These are phyloP conservation scores for Saccharum officinarum DNA, from an alignment of 176 grass and related monocot genomes.

Conservation along the genomic window DNA sequence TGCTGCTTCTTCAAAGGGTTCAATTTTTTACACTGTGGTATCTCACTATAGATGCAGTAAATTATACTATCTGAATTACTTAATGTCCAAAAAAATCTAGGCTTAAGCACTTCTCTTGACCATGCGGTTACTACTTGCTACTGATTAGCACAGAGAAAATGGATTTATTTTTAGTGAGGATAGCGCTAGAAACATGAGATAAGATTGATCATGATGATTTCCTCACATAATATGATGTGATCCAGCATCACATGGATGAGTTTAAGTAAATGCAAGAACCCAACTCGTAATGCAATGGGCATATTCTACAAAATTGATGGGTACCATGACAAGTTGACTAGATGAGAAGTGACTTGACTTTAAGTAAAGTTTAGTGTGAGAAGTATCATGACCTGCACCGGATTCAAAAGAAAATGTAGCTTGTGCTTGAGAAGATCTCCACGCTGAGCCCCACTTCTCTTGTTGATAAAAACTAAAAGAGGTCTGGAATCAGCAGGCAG, in stretches of 20 bases:
- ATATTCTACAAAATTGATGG: background rate
- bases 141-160: background rate
- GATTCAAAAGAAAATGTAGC: constrained; percentile 80
- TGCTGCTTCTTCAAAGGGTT: background rate
- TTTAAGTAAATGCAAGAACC: background rate
- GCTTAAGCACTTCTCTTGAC: background rate
- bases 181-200: background rate
- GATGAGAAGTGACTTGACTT: background rate
- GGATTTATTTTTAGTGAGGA: background rate
- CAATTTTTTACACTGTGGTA: background rate
- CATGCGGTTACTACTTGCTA: background rate
- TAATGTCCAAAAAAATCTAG: background rate
- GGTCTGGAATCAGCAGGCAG: constrained; percentile 73
- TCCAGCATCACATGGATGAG: background rate
- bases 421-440: constrained; percentile 65
- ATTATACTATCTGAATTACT: background rate
- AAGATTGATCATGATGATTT: background rate
- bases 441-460: constrained; percentile 72
- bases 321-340: background rate
- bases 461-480: constrained; percentile 84
- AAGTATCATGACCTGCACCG: constrained; percentile 60
- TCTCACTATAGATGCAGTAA: background rate
- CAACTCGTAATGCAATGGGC: background rate
- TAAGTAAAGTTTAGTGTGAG: background rate
- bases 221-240: background rate